Base-by-base conservation (phyloP, 257 asterid species). In the Voacanga thouarsii region DNA sequence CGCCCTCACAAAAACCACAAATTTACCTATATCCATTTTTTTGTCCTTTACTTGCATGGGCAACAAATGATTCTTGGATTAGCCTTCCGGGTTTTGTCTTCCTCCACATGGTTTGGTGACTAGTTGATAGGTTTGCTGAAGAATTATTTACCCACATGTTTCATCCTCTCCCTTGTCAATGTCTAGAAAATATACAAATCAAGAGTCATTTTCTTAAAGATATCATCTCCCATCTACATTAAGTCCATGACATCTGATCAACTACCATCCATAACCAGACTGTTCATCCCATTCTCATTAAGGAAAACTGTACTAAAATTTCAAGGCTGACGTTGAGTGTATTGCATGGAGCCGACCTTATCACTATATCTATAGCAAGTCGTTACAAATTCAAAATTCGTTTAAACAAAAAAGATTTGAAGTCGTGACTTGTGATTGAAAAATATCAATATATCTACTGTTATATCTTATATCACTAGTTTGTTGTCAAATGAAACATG, bases 111-210 rank as follows among this genome's bases (percentile, higher is more conserved):
- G 78, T 51, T 53, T 55, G 82, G 86, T 82, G 87, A 79, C 49
- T 84, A 82, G 76, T 74, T 44, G 83, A 76, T 76, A 12, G 51
- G 67, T 47, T 65, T 72, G 56, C 28, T 77, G 81, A 67, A 45
- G 61, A 49, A 30, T 55, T 67, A 50, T 72, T 71, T 66, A 68
- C 50, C 53, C 59, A 41, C 61, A 61, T 18, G 61, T 43, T 67
- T 37, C 72, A 45, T 21, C 72, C 19, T 12, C n/a, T 16, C 45
- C 21, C n/a, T 39, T 1, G 65, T 44, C 47, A 74, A 39, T 41
- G 71, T 6, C 14, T 51, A 21, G 43, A 53, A 41, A 65, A 1
- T 14, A 66, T 44, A 55, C 71, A 80, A 44, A 80, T 80, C 57
- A 73, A 44, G 41, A 41, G 76, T 75, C 79, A 75, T 67, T 75